Evolutionary conservation across 768 basidiomycete genomes (phyloP).

Genomic region (Panaeolus papilionaceus): DNA sequence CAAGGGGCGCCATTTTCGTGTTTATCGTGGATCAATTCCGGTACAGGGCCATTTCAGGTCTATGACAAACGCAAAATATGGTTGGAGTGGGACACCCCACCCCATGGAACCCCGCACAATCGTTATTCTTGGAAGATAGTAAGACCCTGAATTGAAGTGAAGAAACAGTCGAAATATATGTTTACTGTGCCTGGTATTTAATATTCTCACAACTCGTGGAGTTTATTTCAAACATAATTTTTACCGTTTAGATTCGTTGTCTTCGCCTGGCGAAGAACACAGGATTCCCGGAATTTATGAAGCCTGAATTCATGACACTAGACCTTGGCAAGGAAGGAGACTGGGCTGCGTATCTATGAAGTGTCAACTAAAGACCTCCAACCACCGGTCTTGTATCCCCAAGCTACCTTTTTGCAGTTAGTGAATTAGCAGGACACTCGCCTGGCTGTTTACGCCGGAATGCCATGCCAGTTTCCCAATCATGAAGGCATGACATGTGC

Average conservation of each 20-base stretch:
- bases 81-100: neutral
- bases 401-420: neutral
- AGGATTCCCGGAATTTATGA: neutral
- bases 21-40: neutral
- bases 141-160: neutral
- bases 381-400: neutral
- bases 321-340: neutral
- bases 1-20: neutral
- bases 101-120: neutral
- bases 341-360: neutral
- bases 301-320: neutral
- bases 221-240: neutral
- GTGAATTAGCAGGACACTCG: neutral
- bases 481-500: slow-evolving; percentile 7
- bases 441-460: neutral
- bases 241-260: slow-evolving; percentile 10
- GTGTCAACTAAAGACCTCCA: neutral
- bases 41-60: neutral
- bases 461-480: neutral
- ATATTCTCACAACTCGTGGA: neutral
- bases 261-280: neutral
- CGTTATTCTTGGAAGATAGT: neutral
- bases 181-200: slow-evolving; percentile 2
- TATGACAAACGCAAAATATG: neutral
- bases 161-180: neutral